Evolutionary conservation across 345 rosid species (phyloP), one percentile per base, ranked within the genome.

Genomic region (Pistacia vera): DNA sequence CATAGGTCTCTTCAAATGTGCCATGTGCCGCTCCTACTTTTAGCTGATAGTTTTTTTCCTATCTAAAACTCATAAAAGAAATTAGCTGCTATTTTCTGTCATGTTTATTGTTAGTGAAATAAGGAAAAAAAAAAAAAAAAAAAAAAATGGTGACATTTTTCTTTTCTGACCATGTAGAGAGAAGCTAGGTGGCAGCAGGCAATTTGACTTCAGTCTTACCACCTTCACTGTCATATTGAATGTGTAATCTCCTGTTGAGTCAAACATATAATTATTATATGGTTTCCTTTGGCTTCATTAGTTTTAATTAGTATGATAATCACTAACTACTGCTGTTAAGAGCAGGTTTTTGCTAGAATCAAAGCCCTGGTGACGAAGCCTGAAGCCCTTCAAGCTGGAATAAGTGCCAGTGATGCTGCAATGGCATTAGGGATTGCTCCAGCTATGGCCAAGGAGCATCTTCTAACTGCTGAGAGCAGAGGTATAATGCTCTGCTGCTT

Each of bases 381-480:
- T 0, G 95, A 90, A 75, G 83, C 90, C 81, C 86, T 96, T 49
- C 84, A 78, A 77, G 76, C 68, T 68, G 97, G 99, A 22, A 83
- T 94, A 84, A 90, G 91, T 76, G 91, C 98, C 65, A 89, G 89
- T 83, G 98, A 96, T 82, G 97, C 98, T 85, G 98, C 97, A 73
- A 90, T 92, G 85, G 89, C 93, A 35, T 81, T 94, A 74, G 97
- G 91, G 72, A 92, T 96, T 68, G 97, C 98, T 73, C 98, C 99
- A 71, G 98, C 99, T 67, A 88, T 96, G 98, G 99, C 99, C 54
- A 94, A 96, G 83, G 98, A 96, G 84, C 97, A 91, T 80, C 97
- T 96, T 80, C 85, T 94, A 60, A 81, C 90, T 70, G 97, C 99
- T 64, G 98, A 94, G 83, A 92, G 88, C 86, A 88, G 83, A 88